Evolutionary conservation across 1,284 basidiomycete species (phyloP).

Genomic region (Leccinum solheimii): DNA sequence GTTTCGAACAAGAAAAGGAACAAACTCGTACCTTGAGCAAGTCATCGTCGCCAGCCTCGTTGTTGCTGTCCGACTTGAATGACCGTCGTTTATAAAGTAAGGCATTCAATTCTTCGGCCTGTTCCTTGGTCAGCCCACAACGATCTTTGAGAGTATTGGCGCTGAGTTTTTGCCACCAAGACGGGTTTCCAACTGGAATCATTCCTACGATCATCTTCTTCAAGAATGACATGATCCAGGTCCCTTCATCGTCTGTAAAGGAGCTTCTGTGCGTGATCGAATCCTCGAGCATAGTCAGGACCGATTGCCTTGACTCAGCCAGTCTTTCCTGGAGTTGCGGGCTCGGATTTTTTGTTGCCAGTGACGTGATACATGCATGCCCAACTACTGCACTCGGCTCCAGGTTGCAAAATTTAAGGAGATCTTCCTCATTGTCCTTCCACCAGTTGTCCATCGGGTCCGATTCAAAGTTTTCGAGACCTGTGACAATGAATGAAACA

Average conservation of each 20-base stretch:
- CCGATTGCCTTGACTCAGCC: constrained; percentile 13
- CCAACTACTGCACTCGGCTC: constrained; percentile 18
- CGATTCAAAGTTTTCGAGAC: constrained; percentile 33
- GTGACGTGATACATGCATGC: constrained; percentile 34
- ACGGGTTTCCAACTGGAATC: constrained; percentile 9
- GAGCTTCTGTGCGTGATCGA: constrained; percentile 21
- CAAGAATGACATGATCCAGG: constrained; percentile 30
- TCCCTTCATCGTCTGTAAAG: constrained; percentile 14
- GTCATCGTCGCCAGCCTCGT: not conserved
- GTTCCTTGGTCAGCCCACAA: constrained; percentile 19
- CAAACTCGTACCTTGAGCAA: not conserved
- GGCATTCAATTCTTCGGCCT: constrained; percentile 21
- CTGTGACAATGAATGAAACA: constrained; percentile 39
- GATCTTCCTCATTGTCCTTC: constrained; percentile 7
- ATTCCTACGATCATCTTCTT: constrained; percentile 19
- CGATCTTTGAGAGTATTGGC: constrained; percentile 11
- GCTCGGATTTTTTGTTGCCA: not conserved
- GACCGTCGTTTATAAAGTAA: constrained; percentile 5
- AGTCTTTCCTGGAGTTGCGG: constrained; percentile 8
- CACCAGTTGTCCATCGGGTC: constrained; percentile 31
- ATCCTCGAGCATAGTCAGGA: constrained; percentile 26
- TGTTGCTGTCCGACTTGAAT: not conserved
- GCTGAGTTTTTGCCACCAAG: constrained; percentile 11
- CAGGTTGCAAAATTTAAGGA: constrained; percentile 7
- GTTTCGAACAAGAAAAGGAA: not conserved